Percentiles rank a stretch among this genome's conserved stretches.
phyloP scores from a whole-genome alignment of 331 rosid genomes.

The Saraca asoca region DNA sequence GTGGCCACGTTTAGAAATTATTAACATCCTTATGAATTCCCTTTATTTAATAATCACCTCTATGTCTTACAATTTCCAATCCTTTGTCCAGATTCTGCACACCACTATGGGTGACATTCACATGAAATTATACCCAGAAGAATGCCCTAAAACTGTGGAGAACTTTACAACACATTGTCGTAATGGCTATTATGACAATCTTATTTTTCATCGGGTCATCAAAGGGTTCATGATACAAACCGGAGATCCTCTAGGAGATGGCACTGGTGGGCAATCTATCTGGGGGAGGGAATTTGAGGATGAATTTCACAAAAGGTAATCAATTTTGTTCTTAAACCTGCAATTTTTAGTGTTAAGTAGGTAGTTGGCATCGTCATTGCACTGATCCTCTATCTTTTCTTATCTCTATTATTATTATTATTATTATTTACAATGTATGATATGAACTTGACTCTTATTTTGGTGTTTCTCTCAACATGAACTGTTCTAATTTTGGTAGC shows the following conservation, averaged over 20 bases:
- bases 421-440: too few relatives aligned
- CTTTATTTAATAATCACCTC: slow-evolving; percentile 4
- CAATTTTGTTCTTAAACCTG: slow-evolving; percentile 9
- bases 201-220: slow-evolving; percentile 92
- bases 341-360: neutral
- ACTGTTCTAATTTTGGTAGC: neutral
- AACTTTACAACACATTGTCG: slow-evolving; percentile 96
- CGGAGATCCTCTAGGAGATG: slow-evolving; percentile 99
- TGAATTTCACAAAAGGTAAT: slow-evolving; percentile 95
- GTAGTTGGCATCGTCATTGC: neutral
- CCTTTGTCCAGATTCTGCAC: slow-evolving; percentile 67
- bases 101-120: slow-evolving; percentile 97
- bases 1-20: neutral
- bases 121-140: slow-evolving; percentile 94
- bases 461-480: neutral
- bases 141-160: slow-evolving; percentile 97
- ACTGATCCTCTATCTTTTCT: neutral
- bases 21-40: neutral
- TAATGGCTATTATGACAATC: slow-evolving; percentile 92
- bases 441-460: neutral
- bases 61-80: slow-evolving; percentile 14
- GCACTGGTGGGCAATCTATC: slow-evolving; percentile 97
- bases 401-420: neutral
- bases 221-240: slow-evolving; percentile 98
- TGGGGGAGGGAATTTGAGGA: slow-evolving; percentile 99